Evolutionary conservation across 345 rosid species (phyloP).

Genomic region (Eutrema japonicum): DNA sequence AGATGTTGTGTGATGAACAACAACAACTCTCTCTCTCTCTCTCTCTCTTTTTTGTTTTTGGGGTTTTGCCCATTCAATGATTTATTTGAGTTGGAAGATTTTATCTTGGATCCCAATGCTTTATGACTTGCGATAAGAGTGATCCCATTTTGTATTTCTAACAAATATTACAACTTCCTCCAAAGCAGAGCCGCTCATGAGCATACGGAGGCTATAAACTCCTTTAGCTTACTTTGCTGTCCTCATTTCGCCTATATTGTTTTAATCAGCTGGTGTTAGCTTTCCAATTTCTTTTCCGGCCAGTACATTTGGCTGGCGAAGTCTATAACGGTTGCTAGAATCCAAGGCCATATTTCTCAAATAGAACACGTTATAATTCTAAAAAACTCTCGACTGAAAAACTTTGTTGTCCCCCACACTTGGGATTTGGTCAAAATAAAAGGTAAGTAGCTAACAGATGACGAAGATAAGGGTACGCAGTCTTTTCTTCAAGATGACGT

Average conservation of each 20-base stretch:
- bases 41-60: not conserved
- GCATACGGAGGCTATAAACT: not conserved
- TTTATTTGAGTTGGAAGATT: constrained; percentile 25
- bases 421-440: not conserved
- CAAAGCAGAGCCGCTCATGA: not conserved
- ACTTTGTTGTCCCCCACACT: not conserved
- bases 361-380: constrained; percentile 2
- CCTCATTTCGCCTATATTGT: not conserved
- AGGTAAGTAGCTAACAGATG: constrained; percentile 3
- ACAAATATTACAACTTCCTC: not conserved
- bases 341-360: not conserved
- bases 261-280: not conserved
- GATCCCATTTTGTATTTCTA: constrained; percentile 14
- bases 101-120: not conserved
- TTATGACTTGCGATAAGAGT: constrained; percentile 1
- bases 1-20: not conserved
- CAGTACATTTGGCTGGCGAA: not conserved
- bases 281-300: not conserved
- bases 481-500: not conserved
- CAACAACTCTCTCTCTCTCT: not conserved
- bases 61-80: not conserved
- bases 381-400: not conserved
- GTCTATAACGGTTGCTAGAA: not conserved
- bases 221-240: not conserved
- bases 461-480: not conserved